phyloP scores from a whole-genome alignment of 208 protist genomes.

The Wallacemonas sp. region DNA sequence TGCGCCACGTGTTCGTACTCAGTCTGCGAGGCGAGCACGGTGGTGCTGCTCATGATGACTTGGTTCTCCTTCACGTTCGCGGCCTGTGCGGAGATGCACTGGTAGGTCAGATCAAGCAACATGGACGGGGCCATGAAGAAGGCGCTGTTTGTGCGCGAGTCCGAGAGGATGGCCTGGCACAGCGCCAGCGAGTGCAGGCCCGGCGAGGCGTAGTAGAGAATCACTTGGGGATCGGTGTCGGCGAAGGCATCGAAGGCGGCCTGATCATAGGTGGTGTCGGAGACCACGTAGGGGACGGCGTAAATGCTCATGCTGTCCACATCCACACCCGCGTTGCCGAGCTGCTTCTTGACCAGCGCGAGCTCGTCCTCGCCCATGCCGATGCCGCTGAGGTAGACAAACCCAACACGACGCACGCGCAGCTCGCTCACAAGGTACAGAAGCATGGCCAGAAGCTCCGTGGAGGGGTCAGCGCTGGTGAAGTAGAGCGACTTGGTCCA shows the following conservation, averaged over 20 bases:
- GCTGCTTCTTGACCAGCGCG: constrained; percentile 15
- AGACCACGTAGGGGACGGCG: constrained; percentile 5
- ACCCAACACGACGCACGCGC: constrained; percentile 31
- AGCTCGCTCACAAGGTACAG: constrained; percentile 27
- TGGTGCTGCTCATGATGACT: constrained; percentile 36
- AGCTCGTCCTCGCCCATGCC: constrained; percentile 33
- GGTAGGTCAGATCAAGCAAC: constrained; percentile 23
- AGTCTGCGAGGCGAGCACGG: constrained; percentile 27
- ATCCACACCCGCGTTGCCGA: constrained; percentile 11
- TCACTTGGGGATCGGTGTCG: constrained; percentile 38
- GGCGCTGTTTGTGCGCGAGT: constrained; percentile 28
- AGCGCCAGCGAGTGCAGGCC: constrained; percentile 30
- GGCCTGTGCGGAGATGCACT: constrained; percentile 18
- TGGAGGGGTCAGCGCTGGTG: constrained; percentile 25
- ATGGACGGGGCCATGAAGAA: constrained; percentile 31
- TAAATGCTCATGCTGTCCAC: constrained; percentile 29
- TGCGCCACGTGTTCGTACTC: constrained; percentile 22
- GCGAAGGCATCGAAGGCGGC: constrained; percentile 44
- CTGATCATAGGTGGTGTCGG: constrained; percentile 18
- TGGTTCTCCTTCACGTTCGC: constrained; percentile 20
- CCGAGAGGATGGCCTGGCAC: constrained; percentile 23
- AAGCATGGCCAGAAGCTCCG: constrained; percentile 37
- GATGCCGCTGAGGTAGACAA: constrained; percentile 46
- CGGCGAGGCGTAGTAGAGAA: constrained; percentile 35
- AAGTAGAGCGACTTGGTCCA: constrained; percentile 36